phyloP scores from a whole-genome alignment of 257 asterid species.

The Solanum peruvianum region DNA sequence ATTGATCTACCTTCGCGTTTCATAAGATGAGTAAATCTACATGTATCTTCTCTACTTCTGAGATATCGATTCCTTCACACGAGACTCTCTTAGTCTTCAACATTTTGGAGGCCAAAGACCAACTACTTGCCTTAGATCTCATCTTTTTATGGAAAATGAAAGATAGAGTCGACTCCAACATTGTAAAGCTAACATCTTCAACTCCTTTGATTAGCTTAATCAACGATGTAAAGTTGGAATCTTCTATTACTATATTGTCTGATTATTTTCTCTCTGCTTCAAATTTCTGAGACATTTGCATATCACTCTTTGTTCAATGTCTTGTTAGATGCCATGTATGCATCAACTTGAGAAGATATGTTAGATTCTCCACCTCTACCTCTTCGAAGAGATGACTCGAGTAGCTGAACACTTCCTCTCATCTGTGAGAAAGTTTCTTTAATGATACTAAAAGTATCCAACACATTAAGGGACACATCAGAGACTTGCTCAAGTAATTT shows the following conservation, averaged over 20 bases:
- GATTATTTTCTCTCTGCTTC: slow-evolving; percentile 1
- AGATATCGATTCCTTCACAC: not conserved
- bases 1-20: not conserved
- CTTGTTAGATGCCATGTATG: slow-evolving; percentile 15
- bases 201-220: slow-evolving; percentile 4
- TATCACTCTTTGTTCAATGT: slow-evolving; percentile 9
- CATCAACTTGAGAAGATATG: not conserved
- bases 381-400: slow-evolving; percentile 15
- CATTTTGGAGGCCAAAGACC: slow-evolving; percentile 25
- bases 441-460: slow-evolving; percentile 5
- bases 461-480: slow-evolving; percentile 11
- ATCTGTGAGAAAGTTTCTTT: slow-evolving; percentile 3
- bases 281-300: slow-evolving; percentile 8
- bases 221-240: not conserved
- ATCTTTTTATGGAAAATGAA: slow-evolving; percentile 1
- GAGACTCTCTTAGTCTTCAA: not conserved
- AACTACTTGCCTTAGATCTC: not conserved
- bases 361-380: not conserved
- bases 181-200: slow-evolving; percentile 1
- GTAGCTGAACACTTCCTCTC: slow-evolving; percentile 9
- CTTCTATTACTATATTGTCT: not conserved
- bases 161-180: slow-evolving; percentile 2
- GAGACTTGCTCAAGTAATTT: not conserved
- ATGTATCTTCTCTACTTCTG: not conserved
- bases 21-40: not conserved